A percentile compares a stretch with the other conserved stretches of the same genome.
Conservation (phyloP, 306 rosid genomes). For the Cucumis melo region DNA sequence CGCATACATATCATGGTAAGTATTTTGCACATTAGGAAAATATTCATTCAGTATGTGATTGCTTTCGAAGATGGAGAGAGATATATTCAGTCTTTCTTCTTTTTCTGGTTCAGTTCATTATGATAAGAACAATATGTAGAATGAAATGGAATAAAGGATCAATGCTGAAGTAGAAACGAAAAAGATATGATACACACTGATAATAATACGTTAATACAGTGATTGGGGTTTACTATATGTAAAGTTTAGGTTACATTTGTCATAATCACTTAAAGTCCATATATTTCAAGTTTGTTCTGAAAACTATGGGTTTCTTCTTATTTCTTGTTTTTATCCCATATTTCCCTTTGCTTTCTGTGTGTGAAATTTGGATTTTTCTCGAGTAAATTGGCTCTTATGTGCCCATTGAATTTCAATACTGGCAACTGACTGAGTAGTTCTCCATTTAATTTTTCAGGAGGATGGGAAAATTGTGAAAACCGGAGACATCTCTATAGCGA, state of each 20-base stretch:
- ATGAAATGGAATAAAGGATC: background rate
- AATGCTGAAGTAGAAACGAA: background rate
- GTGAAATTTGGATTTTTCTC: background rate
- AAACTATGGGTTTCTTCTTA: background rate
- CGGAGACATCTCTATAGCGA: conserved; percentile 64
- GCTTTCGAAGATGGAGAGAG: background rate
- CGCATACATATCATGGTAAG: conserved; percentile 79
- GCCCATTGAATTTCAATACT: background rate
- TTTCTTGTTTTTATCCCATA: background rate
- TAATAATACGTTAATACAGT: background rate
- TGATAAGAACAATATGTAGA: background rate
- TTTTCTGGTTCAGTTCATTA: background rate
- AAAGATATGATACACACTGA: background rate
- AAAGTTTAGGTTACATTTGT: background rate
- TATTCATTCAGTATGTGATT: background rate
- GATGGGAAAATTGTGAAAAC: conserved; percentile 67
- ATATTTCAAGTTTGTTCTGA: background rate
- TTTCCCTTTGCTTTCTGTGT: background rate
- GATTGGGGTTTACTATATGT: background rate
- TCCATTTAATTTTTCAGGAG: conserved; percentile 30
- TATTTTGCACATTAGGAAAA: conserved; percentile 10
- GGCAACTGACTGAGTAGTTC: background rate
- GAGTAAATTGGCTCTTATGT: background rate
- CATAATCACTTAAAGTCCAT: background rate
- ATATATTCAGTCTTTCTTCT: background rate